Percentiles rank a stretch among this genome's conserved stretches.
phyloP scores from a whole-genome alignment of 495 filamentous ascomycete genomes.

The Penicilliopsis zonata region DNA sequence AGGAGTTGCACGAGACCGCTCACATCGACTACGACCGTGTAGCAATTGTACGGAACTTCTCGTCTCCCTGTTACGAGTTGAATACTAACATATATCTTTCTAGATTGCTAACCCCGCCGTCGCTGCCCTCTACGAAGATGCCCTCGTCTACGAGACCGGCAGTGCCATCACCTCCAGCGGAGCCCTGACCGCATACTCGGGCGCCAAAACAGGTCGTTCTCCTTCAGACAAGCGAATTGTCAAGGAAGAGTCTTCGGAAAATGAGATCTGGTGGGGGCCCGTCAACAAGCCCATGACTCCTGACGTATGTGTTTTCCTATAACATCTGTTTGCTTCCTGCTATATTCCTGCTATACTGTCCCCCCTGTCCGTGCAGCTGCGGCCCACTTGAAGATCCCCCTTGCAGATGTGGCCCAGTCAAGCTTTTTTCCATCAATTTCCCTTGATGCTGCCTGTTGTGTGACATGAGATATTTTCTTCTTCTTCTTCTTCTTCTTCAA shows the following conservation, averaged over 20 bases:
- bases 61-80: background rate
- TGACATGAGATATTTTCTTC: slow-evolving; percentile 13
- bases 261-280: slow-evolving; percentile 93
- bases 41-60: slow-evolving; percentile 61
- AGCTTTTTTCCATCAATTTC: slow-evolving; percentile 19
- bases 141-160: slow-evolving; percentile 94
- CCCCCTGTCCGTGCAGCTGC: slow-evolving; percentile 20
- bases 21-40: slow-evolving; percentile 99
- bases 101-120: slow-evolving; percentile 87
- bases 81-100: slow-evolving; percentile 3
- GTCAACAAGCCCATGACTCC: slow-evolving; percentile 98
- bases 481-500: slow-evolving; percentile 8
- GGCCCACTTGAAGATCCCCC: slow-evolving; percentile 11
- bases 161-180: slow-evolving; percentile 93
- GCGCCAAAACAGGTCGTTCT: slow-evolving; percentile 94
- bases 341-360: slow-evolving; percentile 3
- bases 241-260: slow-evolving; percentile 77
- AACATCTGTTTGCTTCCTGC: slow-evolving; percentile 6
- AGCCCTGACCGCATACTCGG: slow-evolving; percentile 93
- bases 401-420: slow-evolving; percentile 20
- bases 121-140: slow-evolving; percentile 96
- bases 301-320: slow-evolving; percentile 68
- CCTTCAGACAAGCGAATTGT: slow-evolving; percentile 96
- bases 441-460: background rate
- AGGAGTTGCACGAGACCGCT: slow-evolving; percentile 94